Percentiles rank a stretch among this genome's conserved stretches.
Conservation (phyloP, 306 rosid genomes). For the Sindora glabra region DNA sequence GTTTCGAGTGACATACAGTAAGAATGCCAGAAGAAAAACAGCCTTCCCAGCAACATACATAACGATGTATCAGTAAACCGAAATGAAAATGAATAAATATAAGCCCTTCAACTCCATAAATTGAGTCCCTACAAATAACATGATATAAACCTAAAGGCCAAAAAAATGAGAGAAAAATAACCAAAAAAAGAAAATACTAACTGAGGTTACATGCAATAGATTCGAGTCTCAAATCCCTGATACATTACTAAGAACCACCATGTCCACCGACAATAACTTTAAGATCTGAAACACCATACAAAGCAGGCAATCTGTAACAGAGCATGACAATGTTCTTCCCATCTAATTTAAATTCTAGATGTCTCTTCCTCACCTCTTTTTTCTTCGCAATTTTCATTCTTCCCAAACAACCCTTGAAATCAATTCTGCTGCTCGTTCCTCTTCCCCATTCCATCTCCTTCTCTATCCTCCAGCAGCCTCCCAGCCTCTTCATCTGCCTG, state of each 20-base stretch:
- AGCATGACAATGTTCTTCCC: slow-evolving; percentile 6
- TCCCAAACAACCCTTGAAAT: not conserved
- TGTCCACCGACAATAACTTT: not conserved
- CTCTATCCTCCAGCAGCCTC: slow-evolving; percentile 62
- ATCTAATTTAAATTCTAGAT: not conserved
- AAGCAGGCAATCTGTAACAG: slow-evolving; percentile 9
- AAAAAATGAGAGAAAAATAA: not conserved
- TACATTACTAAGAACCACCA: slow-evolving; percentile 13
- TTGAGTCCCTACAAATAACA: slow-evolving; percentile 22
- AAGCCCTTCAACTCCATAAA: slow-evolving; percentile 14
- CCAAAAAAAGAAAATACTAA: slow-evolving; percentile 11
- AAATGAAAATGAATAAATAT: slow-evolving; percentile 18
- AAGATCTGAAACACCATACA: slow-evolving; percentile 36
- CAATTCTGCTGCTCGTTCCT: slow-evolving; percentile 41
- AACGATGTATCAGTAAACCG: not conserved
- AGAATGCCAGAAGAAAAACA: too few species aligned
- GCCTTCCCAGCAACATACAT: too few species aligned
- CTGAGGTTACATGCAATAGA: slow-evolving; percentile 20
- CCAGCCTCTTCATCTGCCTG: slow-evolving; percentile 67
- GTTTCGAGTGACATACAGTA: not conserved
- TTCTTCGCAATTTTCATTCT: slow-evolving; percentile 8
- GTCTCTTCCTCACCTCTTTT: slow-evolving; percentile 22
- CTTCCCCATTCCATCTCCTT: slow-evolving; percentile 49
- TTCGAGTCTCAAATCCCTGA: slow-evolving; percentile 45
- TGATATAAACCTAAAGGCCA: not conserved